Evolutionary conservation across 768 basidiomycete genomes (phyloP).

Genomic region (Leucogyrophana mollusca): DNA sequence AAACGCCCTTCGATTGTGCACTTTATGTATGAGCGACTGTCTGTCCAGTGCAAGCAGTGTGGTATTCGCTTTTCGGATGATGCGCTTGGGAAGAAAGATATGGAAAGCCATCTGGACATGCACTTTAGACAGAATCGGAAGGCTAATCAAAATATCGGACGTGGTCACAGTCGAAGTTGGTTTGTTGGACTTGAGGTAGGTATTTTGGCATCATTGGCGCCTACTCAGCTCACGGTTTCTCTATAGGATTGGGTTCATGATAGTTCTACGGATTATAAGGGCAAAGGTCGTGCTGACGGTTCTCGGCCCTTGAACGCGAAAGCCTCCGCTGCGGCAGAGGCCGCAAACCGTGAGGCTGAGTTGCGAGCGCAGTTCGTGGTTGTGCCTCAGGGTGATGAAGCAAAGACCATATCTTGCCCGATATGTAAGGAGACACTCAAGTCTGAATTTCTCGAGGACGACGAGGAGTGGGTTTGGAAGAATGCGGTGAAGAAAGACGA

Average conservation of each 20-base stretch:
- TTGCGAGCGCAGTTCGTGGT: conserved; percentile 78
- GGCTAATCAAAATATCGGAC: conserved; percentile 70
- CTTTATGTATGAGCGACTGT: conserved; percentile 72
- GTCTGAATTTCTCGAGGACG: conserved; percentile 90
- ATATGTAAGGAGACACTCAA: conserved; percentile 95
- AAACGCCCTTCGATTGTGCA: conserved; percentile 57
- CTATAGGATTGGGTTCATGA: conserved; percentile 88
- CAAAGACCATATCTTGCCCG: conserved; percentile 81
- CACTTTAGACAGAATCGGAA: conserved; percentile 94
- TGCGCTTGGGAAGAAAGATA: conserved; percentile 63
- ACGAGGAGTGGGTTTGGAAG: conserved; percentile 98
- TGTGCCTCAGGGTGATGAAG: conserved; percentile 88
- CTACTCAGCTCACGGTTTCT: conserved; percentile 11
- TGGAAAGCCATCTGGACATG: conserved; percentile 93
- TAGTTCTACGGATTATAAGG: conserved; percentile 55
- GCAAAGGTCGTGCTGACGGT: conserved; percentile 64
- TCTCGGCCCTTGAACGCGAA: conserved; percentile 51
- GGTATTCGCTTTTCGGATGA: conserved; percentile 83
- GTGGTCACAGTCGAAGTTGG: conserved; percentile 91
- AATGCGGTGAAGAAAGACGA: conserved; percentile 87
- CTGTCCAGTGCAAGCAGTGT: conserved; percentile 91
- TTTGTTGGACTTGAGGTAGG: conserved; percentile 79
- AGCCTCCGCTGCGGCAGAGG: conserved; percentile 58
- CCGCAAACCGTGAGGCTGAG: conserved; percentile 73
- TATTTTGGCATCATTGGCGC: conserved; percentile 9